These are phyloP conservation scores for Phalaenopsis aphrodite DNA, from an alignment of 106 monocot species.

Conservation along the genomic window DNA sequence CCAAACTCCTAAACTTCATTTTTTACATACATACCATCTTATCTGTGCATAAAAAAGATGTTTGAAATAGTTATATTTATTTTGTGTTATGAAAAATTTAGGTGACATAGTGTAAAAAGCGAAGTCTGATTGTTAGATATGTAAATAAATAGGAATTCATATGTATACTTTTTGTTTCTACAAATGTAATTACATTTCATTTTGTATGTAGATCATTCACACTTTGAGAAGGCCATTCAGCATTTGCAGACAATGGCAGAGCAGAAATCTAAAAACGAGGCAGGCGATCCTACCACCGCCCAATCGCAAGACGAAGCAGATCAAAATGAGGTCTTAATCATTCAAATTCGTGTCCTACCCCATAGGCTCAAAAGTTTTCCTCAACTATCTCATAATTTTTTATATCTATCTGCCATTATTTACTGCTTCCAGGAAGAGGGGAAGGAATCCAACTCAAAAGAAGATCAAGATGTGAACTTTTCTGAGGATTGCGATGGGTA, in stretches of 20 bases:
- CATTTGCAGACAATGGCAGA: constrained; percentile 4
- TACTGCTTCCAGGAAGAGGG: constrained; percentile 5
- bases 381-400: neutral
- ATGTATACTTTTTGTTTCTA: neutral
- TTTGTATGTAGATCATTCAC: constrained; percentile 4
- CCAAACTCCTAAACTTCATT: too few relatives aligned
- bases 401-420: neutral
- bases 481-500: neutral
- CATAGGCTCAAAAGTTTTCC: neutral
- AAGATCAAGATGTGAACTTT: constrained; percentile 2
- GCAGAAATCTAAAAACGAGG: neutral
- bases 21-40: too few relatives aligned
- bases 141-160: too few relatives aligned
- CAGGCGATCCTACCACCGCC: neutral
- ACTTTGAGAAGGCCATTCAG: constrained; percentile 13
- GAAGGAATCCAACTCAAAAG: neutral
- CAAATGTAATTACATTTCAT: neutral
- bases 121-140: too few relatives aligned
- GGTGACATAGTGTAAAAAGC: too few relatives aligned
- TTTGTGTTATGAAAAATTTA: too few relatives aligned
- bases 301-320: neutral
- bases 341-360: neutral
- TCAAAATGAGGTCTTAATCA: constrained; percentile 7
- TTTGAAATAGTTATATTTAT: too few relatives aligned
- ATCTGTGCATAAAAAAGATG: too few relatives aligned